phyloP scores from a whole-genome alignment of 495 filamentous ascomycete genomes.

The Platismatia glauca region DNA sequence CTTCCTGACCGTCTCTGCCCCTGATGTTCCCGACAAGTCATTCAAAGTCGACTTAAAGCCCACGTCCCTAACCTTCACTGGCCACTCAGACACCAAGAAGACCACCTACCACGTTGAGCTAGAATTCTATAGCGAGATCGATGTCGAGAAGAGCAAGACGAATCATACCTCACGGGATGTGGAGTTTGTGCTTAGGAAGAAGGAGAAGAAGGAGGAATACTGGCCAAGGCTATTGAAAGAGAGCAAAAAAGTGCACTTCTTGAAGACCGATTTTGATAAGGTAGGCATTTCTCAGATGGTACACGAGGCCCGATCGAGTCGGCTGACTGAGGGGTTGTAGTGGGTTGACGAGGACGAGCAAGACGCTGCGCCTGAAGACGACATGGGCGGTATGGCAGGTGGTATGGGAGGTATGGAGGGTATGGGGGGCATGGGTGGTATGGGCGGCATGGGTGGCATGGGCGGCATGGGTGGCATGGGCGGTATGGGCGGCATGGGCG shows the following conservation, averaged over 20 bases:
- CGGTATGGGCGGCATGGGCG: slow-evolving; percentile 49
- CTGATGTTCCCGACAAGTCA: slow-evolving; percentile 62
- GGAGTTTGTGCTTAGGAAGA: slow-evolving; percentile 89
- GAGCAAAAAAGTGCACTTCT: slow-evolving; percentile 79
- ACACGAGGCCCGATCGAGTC: neutral
- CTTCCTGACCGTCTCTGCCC: slow-evolving; percentile 79
- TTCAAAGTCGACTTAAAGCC: slow-evolving; percentile 74
- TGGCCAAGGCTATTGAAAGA: slow-evolving; percentile 94
- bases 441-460: slow-evolving; percentile 42
- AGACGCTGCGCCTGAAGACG: slow-evolving; percentile 75
- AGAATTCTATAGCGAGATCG: slow-evolving; percentile 89
- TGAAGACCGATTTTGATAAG: slow-evolving; percentile 99
- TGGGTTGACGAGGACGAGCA: slow-evolving; percentile 99
- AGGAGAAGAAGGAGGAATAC: slow-evolving; percentile 81
- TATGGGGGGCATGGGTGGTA: slow-evolving; percentile 41
- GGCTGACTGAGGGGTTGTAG: slow-evolving; percentile 32
- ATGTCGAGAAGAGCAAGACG: slow-evolving; percentile 66
- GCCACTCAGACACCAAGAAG: slow-evolving; percentile 70
- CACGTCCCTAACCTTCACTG: slow-evolving; percentile 69
- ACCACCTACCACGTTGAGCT: slow-evolving; percentile 75
- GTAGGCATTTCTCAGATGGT: slow-evolving; percentile 35
- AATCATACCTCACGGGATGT: slow-evolving; percentile 77
- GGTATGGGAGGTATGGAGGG: slow-evolving; percentile 60
- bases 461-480: slow-evolving; percentile 51
- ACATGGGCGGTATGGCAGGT: slow-evolving; percentile 54